A percentile compares a stretch with the other conserved stretches of the same genome.
These are phyloP conservation scores for Bruguiera parviflora DNA, from an alignment of 345 rosid species.

Conservation along the genomic window DNA sequence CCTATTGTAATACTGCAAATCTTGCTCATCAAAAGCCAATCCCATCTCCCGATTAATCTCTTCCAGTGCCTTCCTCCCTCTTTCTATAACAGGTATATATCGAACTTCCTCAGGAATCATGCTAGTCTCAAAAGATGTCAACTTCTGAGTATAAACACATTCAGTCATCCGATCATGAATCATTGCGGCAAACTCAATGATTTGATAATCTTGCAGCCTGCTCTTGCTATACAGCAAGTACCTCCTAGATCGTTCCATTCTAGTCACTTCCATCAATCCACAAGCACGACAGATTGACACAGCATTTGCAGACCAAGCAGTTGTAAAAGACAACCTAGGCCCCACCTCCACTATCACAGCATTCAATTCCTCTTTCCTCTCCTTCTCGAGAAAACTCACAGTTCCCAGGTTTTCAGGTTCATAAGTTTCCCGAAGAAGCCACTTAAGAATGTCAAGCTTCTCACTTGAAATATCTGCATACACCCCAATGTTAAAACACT, in stretches of 20 bases:
- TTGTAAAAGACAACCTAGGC: slow-evolving; percentile 80
- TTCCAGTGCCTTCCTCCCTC: slow-evolving; percentile 73
- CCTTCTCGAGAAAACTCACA: slow-evolving; percentile 74
- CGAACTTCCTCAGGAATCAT: slow-evolving; percentile 69
- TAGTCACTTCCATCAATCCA: slow-evolving; percentile 68
- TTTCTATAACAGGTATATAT: slow-evolving; percentile 78
- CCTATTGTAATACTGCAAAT: slow-evolving; percentile 76
- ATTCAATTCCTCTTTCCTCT: slow-evolving; percentile 56
- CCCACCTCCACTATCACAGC: slow-evolving; percentile 74
- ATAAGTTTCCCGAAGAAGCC: slow-evolving; percentile 90
- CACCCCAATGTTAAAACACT: slow-evolving; percentile 78
- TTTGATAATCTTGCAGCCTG: slow-evolving; percentile 47
- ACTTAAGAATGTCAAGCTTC: slow-evolving; percentile 55
- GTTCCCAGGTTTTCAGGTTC: slow-evolving; percentile 83
- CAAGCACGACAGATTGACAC: slow-evolving; percentile 79
- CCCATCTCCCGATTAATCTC: slow-evolving; percentile 93
- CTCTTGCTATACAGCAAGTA: slow-evolving; percentile 64
- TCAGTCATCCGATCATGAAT: slow-evolving; percentile 95
- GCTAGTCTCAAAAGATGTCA: slow-evolving; percentile 64
- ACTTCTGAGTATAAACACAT: slow-evolving; percentile 57
- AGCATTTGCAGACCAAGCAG: slow-evolving; percentile 94
- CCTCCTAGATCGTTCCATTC: slow-evolving; percentile 87
- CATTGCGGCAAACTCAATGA: slow-evolving; percentile 64
- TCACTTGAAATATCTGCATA: slow-evolving; percentile 37
- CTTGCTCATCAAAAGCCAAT: slow-evolving; percentile 92